Percentiles rank a stretch among this genome's conserved stretches.
Conservation (phyloP, 768 basidiomycete genomes). For the Strobilomyces confusus region DNA sequence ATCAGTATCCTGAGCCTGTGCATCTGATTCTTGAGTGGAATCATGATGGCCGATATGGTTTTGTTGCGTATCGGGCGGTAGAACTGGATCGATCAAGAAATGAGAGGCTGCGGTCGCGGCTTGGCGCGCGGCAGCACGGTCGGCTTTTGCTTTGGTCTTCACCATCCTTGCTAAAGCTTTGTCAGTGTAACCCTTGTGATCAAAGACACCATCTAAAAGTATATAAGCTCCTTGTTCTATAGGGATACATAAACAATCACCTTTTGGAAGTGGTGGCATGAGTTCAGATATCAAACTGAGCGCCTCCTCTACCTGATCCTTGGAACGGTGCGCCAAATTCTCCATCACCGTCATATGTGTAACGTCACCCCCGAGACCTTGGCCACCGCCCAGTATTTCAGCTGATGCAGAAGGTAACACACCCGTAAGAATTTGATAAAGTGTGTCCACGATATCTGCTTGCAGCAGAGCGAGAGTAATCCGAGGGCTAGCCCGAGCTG, state of each 20-base stretch:
- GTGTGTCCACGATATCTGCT: constrained; percentile 86
- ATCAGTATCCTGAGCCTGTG: constrained; percentile 42
- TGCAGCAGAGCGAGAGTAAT: constrained; percentile 85
- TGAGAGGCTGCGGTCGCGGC: constrained; percentile 34
- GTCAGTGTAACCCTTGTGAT: constrained; percentile 86
- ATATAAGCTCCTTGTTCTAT: constrained; percentile 1
- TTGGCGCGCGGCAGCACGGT: constrained; percentile 67
- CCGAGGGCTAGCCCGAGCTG: constrained; percentile 83
- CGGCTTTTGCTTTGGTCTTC: constrained; percentile 81
- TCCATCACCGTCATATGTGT: constrained; percentile 99
- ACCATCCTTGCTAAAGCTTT: constrained; percentile 72
- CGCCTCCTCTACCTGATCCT: constrained; percentile 96
- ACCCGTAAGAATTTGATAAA: constrained; percentile 95
- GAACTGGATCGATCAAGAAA: constrained; percentile 24
- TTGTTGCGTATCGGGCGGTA: constrained; percentile 20
- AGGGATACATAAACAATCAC: constrained; percentile 34
- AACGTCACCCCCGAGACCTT: constrained; percentile 81
- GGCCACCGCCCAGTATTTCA: constrained; percentile 53
- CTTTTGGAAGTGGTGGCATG: constrained; percentile 90
- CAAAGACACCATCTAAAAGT: constrained; percentile 85
- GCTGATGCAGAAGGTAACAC: constrained; percentile 70
- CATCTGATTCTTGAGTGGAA: constrained; percentile 30
- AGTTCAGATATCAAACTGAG: constrained; percentile 86
- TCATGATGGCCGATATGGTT: constrained; percentile 17
- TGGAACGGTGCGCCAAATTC: constrained; percentile 92